phyloP scores from a whole-genome alignment of 805 yeast species.

The Lachancea quebecensis region DNA sequence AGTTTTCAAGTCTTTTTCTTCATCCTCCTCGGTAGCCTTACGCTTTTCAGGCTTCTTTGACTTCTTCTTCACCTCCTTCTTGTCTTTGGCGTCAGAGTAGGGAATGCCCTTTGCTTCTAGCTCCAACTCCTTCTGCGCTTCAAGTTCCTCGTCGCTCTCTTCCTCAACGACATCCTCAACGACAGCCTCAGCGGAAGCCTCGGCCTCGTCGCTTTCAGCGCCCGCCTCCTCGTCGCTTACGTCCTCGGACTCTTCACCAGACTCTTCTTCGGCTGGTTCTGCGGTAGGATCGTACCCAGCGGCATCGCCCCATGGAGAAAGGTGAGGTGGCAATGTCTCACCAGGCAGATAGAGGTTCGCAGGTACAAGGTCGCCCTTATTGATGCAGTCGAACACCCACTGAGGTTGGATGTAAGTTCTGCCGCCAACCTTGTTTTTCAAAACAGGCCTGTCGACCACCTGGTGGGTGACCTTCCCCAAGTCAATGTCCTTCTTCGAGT shows the following conservation, averaged over 20 bases:
- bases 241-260: conserved; percentile 39
- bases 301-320: conserved; percentile 98
- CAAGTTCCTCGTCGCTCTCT: conserved; percentile 46
- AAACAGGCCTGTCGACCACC: conserved; percentile 85
- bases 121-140: conserved; percentile 76
- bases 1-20: conserved; percentile 86
- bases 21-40: conserved; percentile 44
- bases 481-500: conserved; percentile 41
- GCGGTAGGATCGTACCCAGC: conserved; percentile 83
- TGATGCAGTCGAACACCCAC: conserved; percentile 91
- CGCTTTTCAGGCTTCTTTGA: conserved; percentile 34
- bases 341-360: conserved; percentile 89
- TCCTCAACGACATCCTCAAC: conserved; percentile 33
- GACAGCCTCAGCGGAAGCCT: conserved; percentile 49
- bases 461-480: conserved; percentile 80
- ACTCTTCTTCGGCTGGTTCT: conserved; percentile 35
- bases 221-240: conserved; percentile 44
- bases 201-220: conserved; percentile 46
- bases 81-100: conserved; percentile 50
- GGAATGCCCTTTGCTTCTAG: conserved; percentile 84
- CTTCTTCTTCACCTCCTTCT: conserved; percentile 23
- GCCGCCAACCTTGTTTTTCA: conserved; percentile 72
- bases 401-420: conserved; percentile 96
- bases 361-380: conserved; percentile 65
- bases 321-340: conserved; percentile 90